Conservation (phyloP, 257 asterid species). For the Gentiana straminea region DNA sequence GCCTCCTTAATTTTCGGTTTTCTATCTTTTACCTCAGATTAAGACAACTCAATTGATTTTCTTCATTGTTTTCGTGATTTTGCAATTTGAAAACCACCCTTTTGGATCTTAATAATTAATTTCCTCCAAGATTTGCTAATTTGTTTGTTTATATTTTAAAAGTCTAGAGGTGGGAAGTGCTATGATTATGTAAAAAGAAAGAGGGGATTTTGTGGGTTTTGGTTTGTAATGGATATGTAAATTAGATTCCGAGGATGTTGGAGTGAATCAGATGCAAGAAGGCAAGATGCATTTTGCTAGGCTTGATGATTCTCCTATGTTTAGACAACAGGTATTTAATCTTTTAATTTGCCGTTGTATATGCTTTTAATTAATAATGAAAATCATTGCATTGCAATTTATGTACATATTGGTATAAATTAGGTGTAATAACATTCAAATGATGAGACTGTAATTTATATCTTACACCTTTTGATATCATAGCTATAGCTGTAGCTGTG, state of each 20-base stretch:
- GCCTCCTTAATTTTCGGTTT: constrained; percentile 51
- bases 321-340: constrained; percentile 77
- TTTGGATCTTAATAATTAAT: background rate
- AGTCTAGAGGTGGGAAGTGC: background rate
- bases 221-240: background rate
- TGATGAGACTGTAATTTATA: no score
- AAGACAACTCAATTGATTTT: constrained; percentile 11
- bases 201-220: constrained; percentile 10
- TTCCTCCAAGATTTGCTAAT: background rate
- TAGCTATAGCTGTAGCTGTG: no score
- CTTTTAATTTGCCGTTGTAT: background rate
- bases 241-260: constrained; percentile 13
- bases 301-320: constrained; percentile 97
- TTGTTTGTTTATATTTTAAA: background rate
- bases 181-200: constrained; percentile 1
- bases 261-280: constrained; percentile 44
- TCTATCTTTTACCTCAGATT: constrained; percentile 8
- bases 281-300: constrained; percentile 54
- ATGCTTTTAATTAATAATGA: background rate
- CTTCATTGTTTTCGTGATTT: constrained; percentile 1
- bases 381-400: background rate
- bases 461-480: no score
- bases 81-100: background rate
- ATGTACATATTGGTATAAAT: no score
- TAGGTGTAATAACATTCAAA: no score